Conservation (phyloP, 176 grass and related monocot species). For the Oryza meridionalis region DNA sequence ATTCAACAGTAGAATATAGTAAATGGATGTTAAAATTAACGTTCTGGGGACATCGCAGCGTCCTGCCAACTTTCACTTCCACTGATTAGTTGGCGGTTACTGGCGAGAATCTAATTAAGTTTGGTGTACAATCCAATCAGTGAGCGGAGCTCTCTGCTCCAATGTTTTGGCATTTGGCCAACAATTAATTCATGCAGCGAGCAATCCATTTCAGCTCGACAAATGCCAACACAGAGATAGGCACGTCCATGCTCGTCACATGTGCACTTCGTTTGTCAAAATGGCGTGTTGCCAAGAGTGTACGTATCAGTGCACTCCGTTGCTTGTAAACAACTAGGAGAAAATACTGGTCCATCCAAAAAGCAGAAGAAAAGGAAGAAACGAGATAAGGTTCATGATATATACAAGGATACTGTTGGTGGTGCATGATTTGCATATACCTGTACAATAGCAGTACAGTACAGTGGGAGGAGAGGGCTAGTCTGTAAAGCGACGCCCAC, state of each 20-base stretch:
- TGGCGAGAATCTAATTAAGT: neutral
- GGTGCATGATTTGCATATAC: neutral
- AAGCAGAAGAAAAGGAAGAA: neutral
- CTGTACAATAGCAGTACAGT: neutral
- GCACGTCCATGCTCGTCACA: neutral
- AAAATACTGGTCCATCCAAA: constrained; percentile 1
- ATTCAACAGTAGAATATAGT: neutral
- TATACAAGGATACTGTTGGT: neutral
- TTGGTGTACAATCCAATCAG: neutral
- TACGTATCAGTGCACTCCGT: neutral
- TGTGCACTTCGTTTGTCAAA: neutral
- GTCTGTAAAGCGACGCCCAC: neutral
- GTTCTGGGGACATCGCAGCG: neutral
- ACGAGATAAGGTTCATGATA: neutral
- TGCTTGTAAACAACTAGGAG: neutral
- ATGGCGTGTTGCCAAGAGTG: neutral
- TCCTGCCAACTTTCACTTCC: neutral
- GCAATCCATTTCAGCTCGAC: neutral
- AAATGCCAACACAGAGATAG: neutral
- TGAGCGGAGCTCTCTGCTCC: neutral
- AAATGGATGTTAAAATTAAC: neutral
- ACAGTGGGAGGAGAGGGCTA: neutral
- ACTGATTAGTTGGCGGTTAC: neutral
- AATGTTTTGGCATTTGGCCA: neutral
- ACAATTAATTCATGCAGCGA: neutral